Conservation (phyloP, 2,329 filamentous ascomycete species). For the Botrytis tulipae region DNA sequence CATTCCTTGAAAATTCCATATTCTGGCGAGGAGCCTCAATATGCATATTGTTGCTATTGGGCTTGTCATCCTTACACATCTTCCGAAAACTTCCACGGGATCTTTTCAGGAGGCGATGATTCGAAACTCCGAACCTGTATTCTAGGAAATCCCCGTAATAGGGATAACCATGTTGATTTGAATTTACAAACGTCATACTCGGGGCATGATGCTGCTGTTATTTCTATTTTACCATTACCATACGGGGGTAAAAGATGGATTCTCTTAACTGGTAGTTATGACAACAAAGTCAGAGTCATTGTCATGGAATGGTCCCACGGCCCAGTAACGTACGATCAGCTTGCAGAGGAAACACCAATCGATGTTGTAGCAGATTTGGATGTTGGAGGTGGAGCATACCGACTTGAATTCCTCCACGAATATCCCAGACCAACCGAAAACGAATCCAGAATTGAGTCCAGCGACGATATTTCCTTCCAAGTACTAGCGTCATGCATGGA, state of each 20-base stretch:
- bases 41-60: constrained; percentile 21
- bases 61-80: constrained; percentile 2
- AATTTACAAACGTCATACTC: constrained; percentile 40
- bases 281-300: constrained; percentile 75
- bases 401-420: constrained; percentile 61
- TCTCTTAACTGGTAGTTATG: constrained; percentile 86
- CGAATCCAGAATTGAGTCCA: not conserved
- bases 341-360: constrained; percentile 42
- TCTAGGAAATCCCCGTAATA: not conserved
- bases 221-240: constrained; percentile 73
- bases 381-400: constrained; percentile 84
- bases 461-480: constrained; percentile 40
- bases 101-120: constrained; percentile 66
- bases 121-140: constrained; percentile 26
- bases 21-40: constrained; percentile 18
- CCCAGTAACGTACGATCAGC: not conserved
- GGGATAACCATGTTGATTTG: not conserved
- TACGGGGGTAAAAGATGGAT: constrained; percentile 48
- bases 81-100: not conserved
- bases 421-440: not conserved
- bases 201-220: constrained; percentile 79
- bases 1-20: constrained; percentile 20
- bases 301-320: constrained; percentile 39
- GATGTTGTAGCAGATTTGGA: constrained; percentile 41
- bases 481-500: constrained; percentile 95